Evolutionary conservation across 257 asterid species (phyloP).

Genomic region (Ajuga chamaepitys): DNA sequence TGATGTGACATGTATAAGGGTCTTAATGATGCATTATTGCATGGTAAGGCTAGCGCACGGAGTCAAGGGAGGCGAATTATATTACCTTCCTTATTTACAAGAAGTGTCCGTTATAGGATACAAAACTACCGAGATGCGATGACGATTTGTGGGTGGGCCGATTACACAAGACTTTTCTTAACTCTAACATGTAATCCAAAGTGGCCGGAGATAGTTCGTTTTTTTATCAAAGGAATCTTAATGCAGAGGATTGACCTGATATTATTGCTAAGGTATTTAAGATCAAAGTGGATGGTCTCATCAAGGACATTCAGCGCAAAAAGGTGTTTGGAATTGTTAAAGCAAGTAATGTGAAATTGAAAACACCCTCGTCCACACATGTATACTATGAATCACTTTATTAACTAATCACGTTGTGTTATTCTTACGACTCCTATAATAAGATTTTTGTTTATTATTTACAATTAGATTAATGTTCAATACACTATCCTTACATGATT

Average conservation of each 20-base stretch:
- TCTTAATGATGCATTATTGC: background rate
- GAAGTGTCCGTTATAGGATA: background rate
- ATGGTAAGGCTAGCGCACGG: background rate
- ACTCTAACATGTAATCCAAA: background rate
- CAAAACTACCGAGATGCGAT: background rate
- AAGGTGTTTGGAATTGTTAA: background rate
- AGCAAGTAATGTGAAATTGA: too few relatives aligned
- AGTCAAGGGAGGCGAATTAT: background rate
- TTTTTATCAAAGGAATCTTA: background rate
- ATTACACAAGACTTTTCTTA: background rate
- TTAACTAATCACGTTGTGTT: too few relatives aligned
- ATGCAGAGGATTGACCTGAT: background rate
- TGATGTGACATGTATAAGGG: background rate
- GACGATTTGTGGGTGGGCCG: background rate
- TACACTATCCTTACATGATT: too few relatives aligned
- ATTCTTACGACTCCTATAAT: too few relatives aligned
- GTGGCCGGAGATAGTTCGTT: background rate
- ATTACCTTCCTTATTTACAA: background rate
- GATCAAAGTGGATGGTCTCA: background rate
- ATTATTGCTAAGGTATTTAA: background rate
- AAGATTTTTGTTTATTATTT: too few relatives aligned
- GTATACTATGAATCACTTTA: too few relatives aligned
- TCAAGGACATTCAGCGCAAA: background rate
- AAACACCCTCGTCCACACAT: too few relatives aligned
- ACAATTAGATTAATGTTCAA: too few relatives aligned